Base-by-base conservation (phyloP, 495 filamentous ascomycete species). In the Amniculicola lignicola region DNA sequence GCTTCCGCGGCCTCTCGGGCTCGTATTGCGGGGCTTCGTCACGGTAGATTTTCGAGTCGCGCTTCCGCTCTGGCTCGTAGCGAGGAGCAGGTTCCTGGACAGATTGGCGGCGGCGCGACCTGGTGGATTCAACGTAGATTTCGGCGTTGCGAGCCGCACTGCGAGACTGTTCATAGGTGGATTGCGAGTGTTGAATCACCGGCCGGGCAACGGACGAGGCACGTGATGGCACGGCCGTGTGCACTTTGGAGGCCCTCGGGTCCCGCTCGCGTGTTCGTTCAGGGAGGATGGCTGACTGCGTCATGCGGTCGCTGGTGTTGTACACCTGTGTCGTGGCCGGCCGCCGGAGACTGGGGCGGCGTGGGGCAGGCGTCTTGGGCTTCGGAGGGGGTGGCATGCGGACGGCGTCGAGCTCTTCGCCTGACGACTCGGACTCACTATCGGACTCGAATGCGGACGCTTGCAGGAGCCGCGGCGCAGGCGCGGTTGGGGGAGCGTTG, bases 301-400 rank as follows among this genome's bases (percentile, higher is more conserved):
- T 55, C 42, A 59, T 47, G 12, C 62, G 49, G 24, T 27, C 12
- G 11, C 27, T 19, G 10, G 33, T 15, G 22, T 48, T 47, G 44
- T 38, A 60, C 23, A 42, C 35, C 16, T 58, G 41, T 7, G 33
- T 40, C 4, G 56, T 55, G 22, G 49, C 47, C 15, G 63, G 11
- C 29, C 39, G 50, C 28, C 51, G 56, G 33, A 63, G 28, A 36
- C 59, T 57, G 14, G 55, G 52, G 21, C 57, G 54, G 29, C 59
- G 56, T 24, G 15, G 4, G 2, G 40, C 12, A 15, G 24, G 3
- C 3, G 31, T 1, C 22, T 61, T 61, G 3, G 35, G 1, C 29
- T 51, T 36, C 4, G 47, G 60, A 33, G n/a, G 7, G 5, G 54
- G 61, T 14, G 56, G 56, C 56, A 59, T 59, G 19, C 51, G 37